Evolutionary conservation across 192 early-diverging fungal genomes (phyloP), one percentile per base, ranked within the genome.

Genomic region (Phlyctochytrium arcticum): DNA sequence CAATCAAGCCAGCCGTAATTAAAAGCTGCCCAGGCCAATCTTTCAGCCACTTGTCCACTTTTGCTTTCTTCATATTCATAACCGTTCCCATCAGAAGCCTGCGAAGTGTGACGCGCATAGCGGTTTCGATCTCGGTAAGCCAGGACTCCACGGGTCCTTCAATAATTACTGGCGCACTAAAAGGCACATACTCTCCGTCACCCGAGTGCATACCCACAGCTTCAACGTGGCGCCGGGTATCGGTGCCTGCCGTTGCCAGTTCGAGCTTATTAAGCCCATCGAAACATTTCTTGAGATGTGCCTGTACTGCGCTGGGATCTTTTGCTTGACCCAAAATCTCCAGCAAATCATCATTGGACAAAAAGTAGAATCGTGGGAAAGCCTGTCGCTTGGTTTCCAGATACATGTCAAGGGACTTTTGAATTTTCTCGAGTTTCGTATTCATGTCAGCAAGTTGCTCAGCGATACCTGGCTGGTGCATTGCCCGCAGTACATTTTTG

Each of bases 1-100:
- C 53, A 48, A 85, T 79, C 19, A 85, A 57, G n/a, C 76, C 78
- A 39, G 81, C 65, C 21, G 79, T 81, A 29, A 85, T 85, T 12
- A 85, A 49, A 31, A 85, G 65, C 68, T 80, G 78, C 2, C 83
- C 83, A 1, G 83, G 75, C 83, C 83, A 85, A 50, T 80, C 81
- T 54, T 82, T 84, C 15, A 85, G 69, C 83, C 83, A 85, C 58
- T 84, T 85, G 54, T 85, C 81, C 54, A 80, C 79, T 60, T 85
- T 85, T 6, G 65, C 72, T 60, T 85, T 85, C 58, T 85, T 84
- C 62, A 80, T 59, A 0, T 67, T 67, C 36, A 80, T 42, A 3
- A 85, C 48, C 36, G 74, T 77, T 12, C 81, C 78, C 53, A 78
- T 47, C 19, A 85, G 62, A 33, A 84, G 65, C 46, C 75, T 75